Percentiles rank a stretch among this genome's conserved stretches.
Conservation (phyloP, 2,329 filamentous ascomycete species). For the Ceratocystis albifundus region DNA sequence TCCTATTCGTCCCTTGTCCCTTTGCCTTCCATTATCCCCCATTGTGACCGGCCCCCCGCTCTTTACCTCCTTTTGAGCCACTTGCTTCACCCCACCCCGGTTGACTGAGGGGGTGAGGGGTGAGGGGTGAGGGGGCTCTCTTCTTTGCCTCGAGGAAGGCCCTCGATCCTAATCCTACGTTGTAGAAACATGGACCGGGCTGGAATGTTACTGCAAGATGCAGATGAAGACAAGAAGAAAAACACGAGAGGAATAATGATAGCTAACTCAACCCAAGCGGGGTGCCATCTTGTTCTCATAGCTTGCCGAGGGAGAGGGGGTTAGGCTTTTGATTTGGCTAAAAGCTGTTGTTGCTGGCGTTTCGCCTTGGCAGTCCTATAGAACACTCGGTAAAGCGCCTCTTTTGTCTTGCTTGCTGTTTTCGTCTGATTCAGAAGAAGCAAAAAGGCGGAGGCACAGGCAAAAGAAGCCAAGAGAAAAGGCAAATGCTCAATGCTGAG, state of each 20-base stretch:
- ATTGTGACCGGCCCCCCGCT: not conserved
- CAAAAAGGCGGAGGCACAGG: too few species aligned
- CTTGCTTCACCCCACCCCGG: not conserved
- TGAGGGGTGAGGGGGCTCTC: not conserved
- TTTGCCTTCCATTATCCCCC: not conserved
- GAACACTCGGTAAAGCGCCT: not conserved
- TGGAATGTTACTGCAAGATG: not conserved
- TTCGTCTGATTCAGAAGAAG: not conserved
- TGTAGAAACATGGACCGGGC: not conserved
- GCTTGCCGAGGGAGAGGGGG: not conserved
- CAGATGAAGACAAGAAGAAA: not conserved
- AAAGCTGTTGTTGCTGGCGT: not conserved
- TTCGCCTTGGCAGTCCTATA: not conserved
- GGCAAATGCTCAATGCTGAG: too few species aligned
- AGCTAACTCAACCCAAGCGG: not conserved
- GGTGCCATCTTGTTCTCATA: not conserved
- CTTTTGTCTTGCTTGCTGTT: not conserved
- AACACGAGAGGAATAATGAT: not conserved
- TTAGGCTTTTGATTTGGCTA: not conserved
- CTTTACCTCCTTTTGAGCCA: not conserved
- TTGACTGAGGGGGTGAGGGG: not conserved
- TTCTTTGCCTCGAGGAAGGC: not conserved
- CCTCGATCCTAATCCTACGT: slow-evolving; percentile 9
- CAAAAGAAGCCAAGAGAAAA: too few species aligned
- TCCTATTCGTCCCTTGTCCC: not conserved